These are phyloP conservation scores for Penicillium macrosclerotiorum DNA, from an alignment of 495 filamentous ascomycete species.

Conservation along the genomic window DNA sequence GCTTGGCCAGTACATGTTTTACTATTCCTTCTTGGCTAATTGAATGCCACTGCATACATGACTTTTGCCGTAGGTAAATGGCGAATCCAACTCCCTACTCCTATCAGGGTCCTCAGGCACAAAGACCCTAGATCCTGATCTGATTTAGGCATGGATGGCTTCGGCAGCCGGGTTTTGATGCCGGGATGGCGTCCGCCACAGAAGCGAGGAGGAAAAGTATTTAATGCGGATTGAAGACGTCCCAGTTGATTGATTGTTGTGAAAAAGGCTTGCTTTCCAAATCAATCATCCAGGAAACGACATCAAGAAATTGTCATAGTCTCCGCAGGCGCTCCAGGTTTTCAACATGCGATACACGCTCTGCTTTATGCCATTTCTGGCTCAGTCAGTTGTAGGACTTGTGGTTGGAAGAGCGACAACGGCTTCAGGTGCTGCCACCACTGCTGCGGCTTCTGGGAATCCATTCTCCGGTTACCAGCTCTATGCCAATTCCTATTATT, in stretches of 20 bases:
- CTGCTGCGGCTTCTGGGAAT: constrained; percentile 40
- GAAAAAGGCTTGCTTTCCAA: background rate
- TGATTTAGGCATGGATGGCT: background rate
- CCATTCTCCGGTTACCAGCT: constrained; percentile 52
- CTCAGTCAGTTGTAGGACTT: constrained; percentile 8
- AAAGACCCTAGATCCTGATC: background rate
- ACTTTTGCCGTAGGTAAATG: background rate
- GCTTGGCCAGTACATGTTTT: background rate
- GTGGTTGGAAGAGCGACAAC: too few relatives aligned
- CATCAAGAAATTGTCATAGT: background rate
- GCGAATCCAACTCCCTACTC: background rate
- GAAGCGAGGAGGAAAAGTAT: constrained; percentile 3
- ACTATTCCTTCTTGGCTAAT: background rate
- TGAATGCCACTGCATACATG: background rate
- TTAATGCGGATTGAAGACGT: background rate
- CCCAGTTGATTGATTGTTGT: background rate
- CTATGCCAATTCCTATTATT: constrained; percentile 58
- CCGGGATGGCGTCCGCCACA: background rate
- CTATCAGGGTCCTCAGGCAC: background rate
- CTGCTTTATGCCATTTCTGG: constrained; percentile 9
- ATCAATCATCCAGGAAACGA: background rate
- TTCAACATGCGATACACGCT: constrained; percentile 13
- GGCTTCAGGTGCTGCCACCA: background rate
- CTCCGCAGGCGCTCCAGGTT: background rate
- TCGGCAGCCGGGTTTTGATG: background rate